Evolutionary conservation across 2,329 filamentous ascomycete species (phyloP).

Genomic region (Fusarium palustre): DNA sequence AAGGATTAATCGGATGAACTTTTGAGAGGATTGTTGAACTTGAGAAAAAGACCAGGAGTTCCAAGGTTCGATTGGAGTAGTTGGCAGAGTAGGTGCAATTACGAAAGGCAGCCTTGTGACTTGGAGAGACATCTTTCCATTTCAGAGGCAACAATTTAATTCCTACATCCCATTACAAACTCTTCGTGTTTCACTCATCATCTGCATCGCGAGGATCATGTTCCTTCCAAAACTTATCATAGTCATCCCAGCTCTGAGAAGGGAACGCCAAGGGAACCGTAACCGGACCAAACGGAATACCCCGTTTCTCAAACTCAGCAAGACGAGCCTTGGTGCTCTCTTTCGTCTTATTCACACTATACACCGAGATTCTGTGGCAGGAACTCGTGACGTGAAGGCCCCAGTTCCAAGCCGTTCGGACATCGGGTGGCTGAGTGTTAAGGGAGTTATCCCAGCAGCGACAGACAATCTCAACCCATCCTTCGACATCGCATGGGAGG

Average conservation of each 20-base stretch:
- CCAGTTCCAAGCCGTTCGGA: conserved; percentile 72
- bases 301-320: conserved; percentile 62
- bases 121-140: no score
- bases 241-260: conserved; percentile 62
- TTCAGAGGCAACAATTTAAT: no score
- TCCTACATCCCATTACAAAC: no score
- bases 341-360: conserved; percentile 67
- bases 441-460: conserved; percentile 72
- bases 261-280: conserved; percentile 65
- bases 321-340: conserved; percentile 60
- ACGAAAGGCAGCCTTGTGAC: no score
- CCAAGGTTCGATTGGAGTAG: background rate
- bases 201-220: conserved; percentile 47
- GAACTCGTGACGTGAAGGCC: conserved; percentile 73
- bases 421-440: conserved; percentile 69
- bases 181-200: no score
- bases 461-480: conserved; percentile 69
- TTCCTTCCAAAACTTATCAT: conserved; percentile 51
- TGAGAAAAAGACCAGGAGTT: background rate
- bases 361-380: conserved; percentile 70
- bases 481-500: conserved; percentile 71
- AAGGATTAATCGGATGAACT: background rate
- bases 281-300: conserved; percentile 62
- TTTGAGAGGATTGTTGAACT: background rate
- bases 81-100: background rate